Percentiles rank a stretch among this genome's conserved stretches.
These are phyloP conservation scores for Tetracladium marchalianum DNA, from an alignment of 495 filamentous ascomycete genomes.

Conservation along the genomic window DNA sequence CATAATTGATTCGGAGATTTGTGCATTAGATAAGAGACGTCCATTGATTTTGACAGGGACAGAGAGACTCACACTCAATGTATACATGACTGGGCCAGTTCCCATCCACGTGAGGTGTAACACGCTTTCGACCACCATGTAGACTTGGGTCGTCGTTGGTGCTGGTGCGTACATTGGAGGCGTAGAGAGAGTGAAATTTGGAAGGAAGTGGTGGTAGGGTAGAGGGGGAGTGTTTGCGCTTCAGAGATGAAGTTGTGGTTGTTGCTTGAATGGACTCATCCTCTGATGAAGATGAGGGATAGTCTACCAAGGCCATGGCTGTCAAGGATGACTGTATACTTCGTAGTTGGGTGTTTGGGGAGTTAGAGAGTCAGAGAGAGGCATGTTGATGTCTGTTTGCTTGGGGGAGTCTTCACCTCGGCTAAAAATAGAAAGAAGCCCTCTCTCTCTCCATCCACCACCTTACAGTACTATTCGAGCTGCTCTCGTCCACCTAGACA, in stretches of 20 bases:
- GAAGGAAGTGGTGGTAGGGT: conserved; percentile 72
- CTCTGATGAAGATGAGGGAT: conserved; percentile 49
- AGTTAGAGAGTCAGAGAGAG: too few species aligned
- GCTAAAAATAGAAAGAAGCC: too few species aligned
- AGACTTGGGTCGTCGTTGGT: conserved; percentile 71
- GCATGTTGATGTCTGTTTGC: too few species aligned
- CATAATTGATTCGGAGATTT: background rate
- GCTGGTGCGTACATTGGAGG: conserved; percentile 63
- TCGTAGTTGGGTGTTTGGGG: too few species aligned
- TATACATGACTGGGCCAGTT: conserved; percentile 92
- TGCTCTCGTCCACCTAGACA: too few species aligned
- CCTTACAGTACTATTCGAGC: too few species aligned
- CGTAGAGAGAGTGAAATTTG: conserved; percentile 82
- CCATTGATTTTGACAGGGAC: background rate
- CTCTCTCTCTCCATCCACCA: too few species aligned
- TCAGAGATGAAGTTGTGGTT: conserved; percentile 1
- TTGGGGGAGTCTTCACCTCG: too few species aligned
- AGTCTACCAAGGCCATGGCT: conserved; percentile 59
- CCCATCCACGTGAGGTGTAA: conserved; percentile 75
- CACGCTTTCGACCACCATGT: conserved; percentile 74
- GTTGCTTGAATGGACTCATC: conserved; percentile 6
- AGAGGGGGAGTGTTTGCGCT: conserved; percentile 9
- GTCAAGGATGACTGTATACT: too few species aligned
- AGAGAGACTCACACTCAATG: conserved; percentile 65
- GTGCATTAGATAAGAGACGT: background rate